These are phyloP conservation scores for Helminthosporium solani DNA, from an alignment of 2,329 filamentous ascomycete genomes.

Conservation along the genomic window DNA sequence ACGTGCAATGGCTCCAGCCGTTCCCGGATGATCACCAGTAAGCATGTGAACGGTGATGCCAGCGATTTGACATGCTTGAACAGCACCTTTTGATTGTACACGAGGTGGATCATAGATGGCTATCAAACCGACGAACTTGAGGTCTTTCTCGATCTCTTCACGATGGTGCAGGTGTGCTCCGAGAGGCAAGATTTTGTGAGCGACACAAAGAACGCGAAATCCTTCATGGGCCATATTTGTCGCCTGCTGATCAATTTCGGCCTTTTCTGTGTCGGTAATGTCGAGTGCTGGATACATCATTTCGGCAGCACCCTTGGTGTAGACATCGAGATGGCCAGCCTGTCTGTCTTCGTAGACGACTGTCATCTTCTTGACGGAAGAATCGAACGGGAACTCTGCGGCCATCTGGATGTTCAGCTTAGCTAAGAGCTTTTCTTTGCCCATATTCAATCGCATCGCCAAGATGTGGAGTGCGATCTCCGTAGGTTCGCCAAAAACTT, in stretches of 20 bases:
- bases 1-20: slow-evolving; percentile 49
- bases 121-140: slow-evolving; percentile 77
- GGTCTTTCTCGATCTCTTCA: slow-evolving; percentile 62
- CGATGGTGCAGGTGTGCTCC: slow-evolving; percentile 49
- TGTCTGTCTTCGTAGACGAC: slow-evolving; percentile 40
- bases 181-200: slow-evolving; percentile 34
- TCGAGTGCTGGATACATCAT: slow-evolving; percentile 38
- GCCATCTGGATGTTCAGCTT: slow-evolving; percentile 32
- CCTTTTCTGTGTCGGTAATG: slow-evolving; percentile 31
- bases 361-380: slow-evolving; percentile 44
- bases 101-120: slow-evolving; percentile 87
- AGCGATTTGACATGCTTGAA: slow-evolving; percentile 47
- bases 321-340: slow-evolving; percentile 33
- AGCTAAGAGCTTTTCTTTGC: slow-evolving; percentile 31
- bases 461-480: slow-evolving; percentile 44
- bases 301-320: slow-evolving; percentile 43
- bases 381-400: slow-evolving; percentile 44
- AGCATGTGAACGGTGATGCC: slow-evolving; percentile 54
- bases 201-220: slow-evolving; percentile 42
- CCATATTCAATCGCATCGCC: slow-evolving; percentile 42
- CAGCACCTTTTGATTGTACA: slow-evolving; percentile 67
- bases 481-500: slow-evolving; percentile 40
- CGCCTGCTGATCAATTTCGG: slow-evolving; percentile 28
- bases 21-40: slow-evolving; percentile 50
- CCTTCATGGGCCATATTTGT: slow-evolving; percentile 43